These are phyloP conservation scores for Fusarium setosum DNA, from an alignment of 2,329 filamentous ascomycete species.

Conservation along the genomic window DNA sequence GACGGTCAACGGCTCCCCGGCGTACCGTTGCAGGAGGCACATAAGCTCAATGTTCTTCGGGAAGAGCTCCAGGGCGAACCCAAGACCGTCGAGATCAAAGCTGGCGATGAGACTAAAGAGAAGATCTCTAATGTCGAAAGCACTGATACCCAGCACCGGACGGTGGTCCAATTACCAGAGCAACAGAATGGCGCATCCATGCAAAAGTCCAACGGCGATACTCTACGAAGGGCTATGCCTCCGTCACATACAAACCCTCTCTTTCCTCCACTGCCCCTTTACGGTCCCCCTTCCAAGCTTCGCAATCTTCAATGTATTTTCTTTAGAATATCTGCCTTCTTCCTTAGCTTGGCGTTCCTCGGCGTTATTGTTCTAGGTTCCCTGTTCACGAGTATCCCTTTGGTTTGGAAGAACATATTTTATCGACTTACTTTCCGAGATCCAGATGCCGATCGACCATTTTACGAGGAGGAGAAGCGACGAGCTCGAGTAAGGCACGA, in stretches of 20 bases:
- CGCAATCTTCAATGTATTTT: slow-evolving; percentile 72
- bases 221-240: slow-evolving; percentile 63
- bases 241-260: slow-evolving; percentile 80
- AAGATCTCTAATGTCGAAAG: slow-evolving; percentile 46
- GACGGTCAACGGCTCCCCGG: slow-evolving; percentile 75
- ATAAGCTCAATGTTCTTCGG: slow-evolving; percentile 74
- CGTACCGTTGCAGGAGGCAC: slow-evolving; percentile 76
- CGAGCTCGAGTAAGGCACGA: slow-evolving; percentile 67
- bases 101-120: slow-evolving; percentile 41
- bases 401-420: slow-evolving; percentile 60
- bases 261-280: slow-evolving; percentile 86
- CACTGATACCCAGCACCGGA: slow-evolving; percentile 38
- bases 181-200: slow-evolving; percentile 49
- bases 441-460: slow-evolving; percentile 71
- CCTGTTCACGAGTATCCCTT: slow-evolving; percentile 73
- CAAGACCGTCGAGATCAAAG: slow-evolving; percentile 40
- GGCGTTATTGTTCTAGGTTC: slow-evolving; percentile 80
- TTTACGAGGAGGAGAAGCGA: slow-evolving; percentile 77
- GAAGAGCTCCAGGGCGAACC: slow-evolving; percentile 55
- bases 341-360: slow-evolving; percentile 83
- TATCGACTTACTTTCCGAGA: slow-evolving; percentile 68
- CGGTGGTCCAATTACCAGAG: slow-evolving; percentile 40
- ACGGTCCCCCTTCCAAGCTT: slow-evolving; percentile 78
- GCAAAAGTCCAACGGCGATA: slow-evolving; percentile 59
- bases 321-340: slow-evolving; percentile 76